Conservation (phyloP, 495 filamentous ascomycete genomes). For the Chaetomium cochliodes region DNA sequence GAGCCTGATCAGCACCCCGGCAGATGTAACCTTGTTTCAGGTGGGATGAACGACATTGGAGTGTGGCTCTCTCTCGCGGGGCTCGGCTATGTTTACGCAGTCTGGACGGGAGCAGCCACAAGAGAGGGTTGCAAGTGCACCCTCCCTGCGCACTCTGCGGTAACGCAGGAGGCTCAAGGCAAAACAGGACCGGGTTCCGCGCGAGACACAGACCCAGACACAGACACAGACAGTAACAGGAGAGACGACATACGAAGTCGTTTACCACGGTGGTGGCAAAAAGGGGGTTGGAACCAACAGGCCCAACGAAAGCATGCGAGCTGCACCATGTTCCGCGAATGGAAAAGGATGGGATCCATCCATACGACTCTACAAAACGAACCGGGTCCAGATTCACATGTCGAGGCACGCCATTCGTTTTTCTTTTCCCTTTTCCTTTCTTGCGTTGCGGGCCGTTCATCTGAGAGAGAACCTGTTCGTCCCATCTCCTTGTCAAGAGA, state of each 20-base stretch:
- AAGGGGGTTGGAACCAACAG: slow-evolving; percentile 1
- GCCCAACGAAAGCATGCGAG: not conserved
- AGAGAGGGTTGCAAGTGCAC: not conserved
- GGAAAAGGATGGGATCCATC: slow-evolving; percentile 14
- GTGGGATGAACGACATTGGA: not conserved
- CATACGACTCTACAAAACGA: slow-evolving; percentile 13
- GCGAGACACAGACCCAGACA: not conserved
- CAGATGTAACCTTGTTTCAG: slow-evolving; percentile 8
- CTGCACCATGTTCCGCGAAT: slow-evolving; percentile 20
- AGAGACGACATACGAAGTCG: not conserved
- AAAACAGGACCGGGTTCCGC: not conserved
- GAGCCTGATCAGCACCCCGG: slow-evolving; percentile 8
- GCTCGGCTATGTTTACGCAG: not conserved
- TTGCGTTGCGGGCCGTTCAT: not conserved
- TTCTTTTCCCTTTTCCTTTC: not conserved
- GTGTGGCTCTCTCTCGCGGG: no score
- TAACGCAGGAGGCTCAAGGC: slow-evolving; percentile 12
- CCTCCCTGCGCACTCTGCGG: not conserved
- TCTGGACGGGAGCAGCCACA: not conserved
- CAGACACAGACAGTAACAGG: not conserved
- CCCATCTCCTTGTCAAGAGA: no score
- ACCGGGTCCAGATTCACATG: not conserved
- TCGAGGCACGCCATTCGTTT: slow-evolving; percentile 6
- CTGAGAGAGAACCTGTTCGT: no score
- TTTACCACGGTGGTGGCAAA: not conserved